These are phyloP conservation scores for Ailanthus altissimus DNA, from an alignment of 345 rosid genomes.

Conservation along the genomic window DNA sequence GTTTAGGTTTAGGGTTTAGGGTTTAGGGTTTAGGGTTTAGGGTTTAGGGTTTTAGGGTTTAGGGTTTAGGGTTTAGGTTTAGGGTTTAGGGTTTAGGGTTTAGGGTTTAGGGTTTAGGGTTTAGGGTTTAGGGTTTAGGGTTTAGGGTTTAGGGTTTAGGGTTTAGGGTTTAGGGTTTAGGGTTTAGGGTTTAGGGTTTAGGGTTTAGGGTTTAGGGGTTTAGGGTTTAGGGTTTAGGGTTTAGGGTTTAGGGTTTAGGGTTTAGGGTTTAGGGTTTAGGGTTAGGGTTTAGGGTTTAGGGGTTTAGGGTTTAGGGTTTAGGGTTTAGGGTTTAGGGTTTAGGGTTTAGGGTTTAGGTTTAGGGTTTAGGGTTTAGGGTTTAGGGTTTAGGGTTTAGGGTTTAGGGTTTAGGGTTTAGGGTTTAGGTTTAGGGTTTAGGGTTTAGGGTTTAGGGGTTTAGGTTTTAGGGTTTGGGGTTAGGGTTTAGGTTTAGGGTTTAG, in stretches of 20 bases:
- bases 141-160: constrained; percentile 28
- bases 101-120: constrained; percentile 23
- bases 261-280: constrained; percentile 24
- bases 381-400: constrained; percentile 24
- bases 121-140: constrained; percentile 25
- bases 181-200: constrained; percentile 21
- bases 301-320: neutral
- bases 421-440: constrained; percentile 27
- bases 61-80: too few species aligned
- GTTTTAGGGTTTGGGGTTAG: too few species aligned
- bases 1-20: constrained; percentile 24
- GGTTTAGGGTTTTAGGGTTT: too few species aligned
- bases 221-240: constrained; percentile 25
- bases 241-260: constrained; percentile 27
- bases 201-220: constrained; percentile 24
- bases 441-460: too few species aligned
- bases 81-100: constrained; percentile 33
- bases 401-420: constrained; percentile 30
- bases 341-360: constrained; percentile 32
- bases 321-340: constrained; percentile 11
- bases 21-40: constrained; percentile 19
- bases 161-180: constrained; percentile 26
- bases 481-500: too few species aligned
- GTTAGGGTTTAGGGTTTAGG: constrained; percentile 6
- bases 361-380: constrained; percentile 27